Evolutionary conservation across 306 rosid species (phyloP).

Genomic region (Leucaena leucocephala): DNA sequence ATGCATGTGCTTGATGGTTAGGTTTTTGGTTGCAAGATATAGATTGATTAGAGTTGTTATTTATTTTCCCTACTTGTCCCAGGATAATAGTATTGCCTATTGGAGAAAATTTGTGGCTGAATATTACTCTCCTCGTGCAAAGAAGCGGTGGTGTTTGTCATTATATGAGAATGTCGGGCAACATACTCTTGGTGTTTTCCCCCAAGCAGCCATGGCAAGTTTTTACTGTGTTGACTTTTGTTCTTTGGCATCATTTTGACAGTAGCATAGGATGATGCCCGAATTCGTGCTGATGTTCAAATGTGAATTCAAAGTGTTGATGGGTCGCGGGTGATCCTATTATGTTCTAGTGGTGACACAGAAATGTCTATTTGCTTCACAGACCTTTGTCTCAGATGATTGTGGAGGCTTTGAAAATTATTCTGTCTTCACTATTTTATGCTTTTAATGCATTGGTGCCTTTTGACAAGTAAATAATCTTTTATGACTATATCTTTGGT

Average conservation of each 20-base stretch:
- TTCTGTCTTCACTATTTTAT: background rate
- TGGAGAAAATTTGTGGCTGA: constrained; percentile 98
- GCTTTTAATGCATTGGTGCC: constrained; percentile 3
- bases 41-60: background rate
- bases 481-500: constrained; percentile 32
- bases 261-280: constrained; percentile 1
- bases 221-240: constrained; percentile 20
- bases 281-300: background rate
- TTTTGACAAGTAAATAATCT: constrained; percentile 9
- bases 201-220: constrained; percentile 90
- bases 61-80: constrained; percentile 35
- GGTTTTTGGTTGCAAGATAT: background rate
- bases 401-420: background rate
- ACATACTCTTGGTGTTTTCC: constrained; percentile 91
- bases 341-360: background rate
- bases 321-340: constrained; percentile 14
- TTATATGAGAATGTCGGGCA: constrained; percentile 87
- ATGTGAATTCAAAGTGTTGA: background rate
- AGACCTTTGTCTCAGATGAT: constrained; percentile 8
- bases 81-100: constrained; percentile 94
- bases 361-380: background rate
- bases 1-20: background rate
- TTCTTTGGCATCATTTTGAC: background rate
- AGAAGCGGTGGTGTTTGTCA: constrained; percentile 95
- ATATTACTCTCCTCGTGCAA: constrained; percentile 95